Evolutionary conservation across 345 rosid genomes (phyloP).

Genomic region (Brassica napus): Da-Ae NC_063450.1:35551501-35552000

Average conservation of each 20-base stretch:
- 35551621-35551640: not conserved
- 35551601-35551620: not conserved
- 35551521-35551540: not conserved
- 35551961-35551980: slow-evolving; percentile 16
- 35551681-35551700: not conserved
- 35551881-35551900: not conserved
- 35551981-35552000: not conserved
- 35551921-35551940: slow-evolving; percentile 16
- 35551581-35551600: not conserved
- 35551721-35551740: not conserved
- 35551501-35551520: not conserved
- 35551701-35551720: not conserved
- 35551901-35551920: not conserved
- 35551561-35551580: not conserved
- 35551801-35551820: not conserved
- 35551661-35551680: not conserved
- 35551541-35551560: not conserved
- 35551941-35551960: slow-evolving; percentile 12
- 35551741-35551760: not conserved
- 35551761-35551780: slow-evolving; percentile 12
- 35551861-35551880: not conserved
- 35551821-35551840: not conserved
- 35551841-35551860: not conserved
- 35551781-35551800: slow-evolving; percentile 15
- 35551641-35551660: not conserved